Conservation (phyloP, 495 filamentous ascomycete species). For the Podospora tetraspora region DNA sequence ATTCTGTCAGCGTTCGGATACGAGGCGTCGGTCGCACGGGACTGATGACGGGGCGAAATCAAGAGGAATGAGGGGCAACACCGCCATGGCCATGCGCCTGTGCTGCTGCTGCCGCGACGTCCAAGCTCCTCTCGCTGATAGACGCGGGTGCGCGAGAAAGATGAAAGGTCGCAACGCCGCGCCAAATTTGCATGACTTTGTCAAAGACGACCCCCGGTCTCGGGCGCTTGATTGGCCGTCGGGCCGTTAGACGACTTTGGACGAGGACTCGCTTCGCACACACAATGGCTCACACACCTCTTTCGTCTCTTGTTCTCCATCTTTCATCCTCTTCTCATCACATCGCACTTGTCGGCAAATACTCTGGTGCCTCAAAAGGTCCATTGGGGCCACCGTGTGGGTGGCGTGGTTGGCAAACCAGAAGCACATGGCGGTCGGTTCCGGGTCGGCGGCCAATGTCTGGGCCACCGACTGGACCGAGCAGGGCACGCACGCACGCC, state of each 20-base stretch:
- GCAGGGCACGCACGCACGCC: neutral
- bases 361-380: constrained; percentile 21
- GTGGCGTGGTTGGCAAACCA: constrained; percentile 24
- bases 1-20: constrained; percentile 4
- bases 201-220: constrained; percentile 29
- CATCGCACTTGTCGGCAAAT: constrained; percentile 33
- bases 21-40: constrained; percentile 3
- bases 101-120: neutral
- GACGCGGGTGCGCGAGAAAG: constrained; percentile 2
- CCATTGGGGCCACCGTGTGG: constrained; percentile 26
- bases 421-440: constrained; percentile 12
- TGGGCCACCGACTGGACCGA: neutral
- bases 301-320: neutral
- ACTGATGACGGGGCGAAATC: neutral
- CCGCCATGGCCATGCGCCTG: constrained; percentile 3
- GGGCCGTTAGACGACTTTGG: constrained; percentile 22
- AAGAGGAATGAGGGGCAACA: neutral
- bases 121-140: neutral
- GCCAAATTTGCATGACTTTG: constrained; percentile 39
- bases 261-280: constrained; percentile 22
- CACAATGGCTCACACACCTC: neutral
- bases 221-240: constrained; percentile 31
- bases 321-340: constrained; percentile 15
- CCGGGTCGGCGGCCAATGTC: neutral
- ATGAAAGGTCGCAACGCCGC: constrained; percentile 28